A percentile compares a stretch with the other conserved stretches of the same genome.
Evolutionary conservation across 2,329 filamentous ascomycete genomes (phyloP).

Genomic region (Exophiala phaeomuriformis): DNA sequence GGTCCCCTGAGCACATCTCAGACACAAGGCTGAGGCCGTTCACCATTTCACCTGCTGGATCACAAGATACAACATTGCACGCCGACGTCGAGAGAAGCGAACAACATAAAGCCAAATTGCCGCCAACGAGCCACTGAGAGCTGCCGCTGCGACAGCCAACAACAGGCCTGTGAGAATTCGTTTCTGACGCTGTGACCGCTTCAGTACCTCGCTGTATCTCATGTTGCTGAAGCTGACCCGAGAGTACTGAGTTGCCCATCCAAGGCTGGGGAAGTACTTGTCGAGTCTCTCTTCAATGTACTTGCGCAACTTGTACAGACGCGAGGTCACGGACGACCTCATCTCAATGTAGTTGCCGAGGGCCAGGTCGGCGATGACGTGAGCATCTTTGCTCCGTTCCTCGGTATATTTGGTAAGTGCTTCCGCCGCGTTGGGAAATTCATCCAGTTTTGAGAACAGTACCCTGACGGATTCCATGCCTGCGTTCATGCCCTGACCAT

Average conservation of each 20-base stretch:
- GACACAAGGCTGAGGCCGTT: background rate
- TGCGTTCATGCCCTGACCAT: conserved; percentile 96
- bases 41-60: conserved; percentile 2
- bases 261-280: conserved; percentile 65
- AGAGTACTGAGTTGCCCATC: conserved; percentile 89
- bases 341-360: conserved; percentile 91
- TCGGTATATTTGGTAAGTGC: conserved; percentile 68
- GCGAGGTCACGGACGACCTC: conserved; percentile 74
- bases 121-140: conserved; percentile 2
- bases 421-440: conserved; percentile 38
- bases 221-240: conserved; percentile 91
- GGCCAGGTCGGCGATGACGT: conserved; percentile 87
- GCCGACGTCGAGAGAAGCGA: background rate
- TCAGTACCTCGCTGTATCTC: conserved; percentile 75
- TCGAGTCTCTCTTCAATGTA: conserved; percentile 76
- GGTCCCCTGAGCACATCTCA: background rate
- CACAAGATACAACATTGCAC: conserved; percentile 4
- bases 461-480: conserved; percentile 90
- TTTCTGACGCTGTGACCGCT: conserved; percentile 62
- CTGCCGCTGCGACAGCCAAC: conserved; percentile 2
- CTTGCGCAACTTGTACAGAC: conserved; percentile 73
- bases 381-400: conserved; percentile 67
- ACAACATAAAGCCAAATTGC: conserved; percentile 7
- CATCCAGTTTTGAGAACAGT: conserved; percentile 73
- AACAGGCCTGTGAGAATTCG: conserved; percentile 41